Conservation (phyloP, 2,329 filamentous ascomycete genomes). For the Aaosphaeria pasadenensis region DNA sequence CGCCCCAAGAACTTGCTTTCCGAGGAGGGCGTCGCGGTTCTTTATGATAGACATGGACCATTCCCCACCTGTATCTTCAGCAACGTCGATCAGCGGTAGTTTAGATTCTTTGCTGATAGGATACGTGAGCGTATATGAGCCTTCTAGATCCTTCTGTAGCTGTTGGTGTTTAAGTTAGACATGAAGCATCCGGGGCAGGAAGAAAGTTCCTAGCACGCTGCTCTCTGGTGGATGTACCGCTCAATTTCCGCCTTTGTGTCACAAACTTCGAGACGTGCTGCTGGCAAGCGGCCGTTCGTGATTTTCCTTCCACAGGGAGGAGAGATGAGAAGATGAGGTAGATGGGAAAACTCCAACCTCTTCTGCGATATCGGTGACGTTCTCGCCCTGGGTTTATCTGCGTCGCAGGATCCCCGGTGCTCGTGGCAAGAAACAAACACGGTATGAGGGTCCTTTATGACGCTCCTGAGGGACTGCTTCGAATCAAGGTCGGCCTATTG, state of each 20-base stretch:
- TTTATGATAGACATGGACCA: background rate
- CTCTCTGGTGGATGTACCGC: background rate
- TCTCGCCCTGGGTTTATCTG: background rate
- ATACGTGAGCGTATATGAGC: background rate
- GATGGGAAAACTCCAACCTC: background rate
- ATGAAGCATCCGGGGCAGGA: background rate
- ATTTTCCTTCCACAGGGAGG: background rate
- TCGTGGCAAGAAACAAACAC: background rate
- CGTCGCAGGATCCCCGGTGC: background rate
- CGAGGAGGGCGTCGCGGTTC: background rate
- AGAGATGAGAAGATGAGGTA: background rate
- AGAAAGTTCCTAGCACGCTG: background rate
- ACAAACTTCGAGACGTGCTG: background rate
- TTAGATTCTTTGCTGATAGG: background rate
- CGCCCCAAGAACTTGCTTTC: background rate
- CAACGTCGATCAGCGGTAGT: background rate
- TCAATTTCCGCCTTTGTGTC: background rate
- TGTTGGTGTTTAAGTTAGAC: background rate
- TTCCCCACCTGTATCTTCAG: background rate
- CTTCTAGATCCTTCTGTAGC: background rate
- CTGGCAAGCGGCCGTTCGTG: background rate
- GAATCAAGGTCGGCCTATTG: background rate
- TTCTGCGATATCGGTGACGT: background rate
- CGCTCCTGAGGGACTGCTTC: background rate
- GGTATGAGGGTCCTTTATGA: background rate